phyloP scores from a whole-genome alignment of 441 rosid genomes.

The Populus hybrid region DNA sequence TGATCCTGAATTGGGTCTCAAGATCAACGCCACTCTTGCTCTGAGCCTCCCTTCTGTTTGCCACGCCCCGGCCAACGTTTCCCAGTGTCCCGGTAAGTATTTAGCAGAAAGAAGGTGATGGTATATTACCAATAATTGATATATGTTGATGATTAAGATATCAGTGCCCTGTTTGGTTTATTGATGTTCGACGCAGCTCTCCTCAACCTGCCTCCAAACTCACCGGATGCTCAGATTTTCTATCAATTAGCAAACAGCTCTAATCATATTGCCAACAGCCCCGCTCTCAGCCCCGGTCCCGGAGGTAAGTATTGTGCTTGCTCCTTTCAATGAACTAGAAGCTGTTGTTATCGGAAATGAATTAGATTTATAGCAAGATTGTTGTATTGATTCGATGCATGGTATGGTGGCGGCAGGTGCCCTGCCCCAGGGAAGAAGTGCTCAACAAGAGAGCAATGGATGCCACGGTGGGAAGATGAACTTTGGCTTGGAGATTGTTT shows the following conservation, averaged over 20 bases:
- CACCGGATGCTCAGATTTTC: constrained; percentile 69
- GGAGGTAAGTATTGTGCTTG: background rate
- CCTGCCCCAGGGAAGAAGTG: constrained; percentile 16
- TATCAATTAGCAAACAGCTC: constrained; percentile 39
- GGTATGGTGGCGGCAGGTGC: constrained; percentile 7
- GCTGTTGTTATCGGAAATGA: background rate
- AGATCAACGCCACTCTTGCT: constrained; percentile 62
- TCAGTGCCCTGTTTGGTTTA: background rate
- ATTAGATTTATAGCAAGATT: background rate
- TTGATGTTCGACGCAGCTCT: constrained; percentile 36
- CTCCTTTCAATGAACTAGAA: background rate
- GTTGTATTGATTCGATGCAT: background rate
- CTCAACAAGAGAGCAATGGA: constrained; percentile 25
- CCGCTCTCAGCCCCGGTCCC: constrained; percentile 25
- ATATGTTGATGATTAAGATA: background rate
- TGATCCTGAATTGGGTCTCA: constrained; percentile 66
- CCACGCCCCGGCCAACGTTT: constrained; percentile 55
- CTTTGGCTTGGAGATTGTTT: constrained; percentile 20
- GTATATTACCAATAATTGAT: background rate
- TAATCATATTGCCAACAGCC: constrained; percentile 21
- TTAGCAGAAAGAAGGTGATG: background rate
- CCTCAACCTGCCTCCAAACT: constrained; percentile 61
- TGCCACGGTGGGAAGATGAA: constrained; percentile 14
- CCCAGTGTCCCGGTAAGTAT: constrained; percentile 57
- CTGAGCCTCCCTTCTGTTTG: constrained; percentile 59